Evolutionary conservation across 768 basidiomycete genomes (phyloP).

Genomic region (Phylloporus arenicola): DNA sequence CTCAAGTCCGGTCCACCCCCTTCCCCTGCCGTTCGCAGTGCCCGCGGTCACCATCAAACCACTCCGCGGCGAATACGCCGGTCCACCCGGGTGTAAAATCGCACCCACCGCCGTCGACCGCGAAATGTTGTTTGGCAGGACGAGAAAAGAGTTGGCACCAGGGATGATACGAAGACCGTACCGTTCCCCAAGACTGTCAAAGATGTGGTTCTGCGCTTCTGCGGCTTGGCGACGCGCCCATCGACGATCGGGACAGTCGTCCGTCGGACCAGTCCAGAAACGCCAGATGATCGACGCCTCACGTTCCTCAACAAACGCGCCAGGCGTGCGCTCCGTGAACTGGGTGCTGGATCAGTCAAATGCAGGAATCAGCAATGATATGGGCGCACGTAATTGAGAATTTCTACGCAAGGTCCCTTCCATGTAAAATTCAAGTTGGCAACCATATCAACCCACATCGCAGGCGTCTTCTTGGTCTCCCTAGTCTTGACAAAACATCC

Average conservation of each 20-base stretch:
- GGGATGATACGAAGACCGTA: conserved; percentile 83
- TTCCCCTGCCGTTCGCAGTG: conserved; percentile 16
- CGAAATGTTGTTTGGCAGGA: conserved; percentile 78
- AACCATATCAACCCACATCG: conserved; percentile 74
- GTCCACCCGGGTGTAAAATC: conserved; percentile 64
- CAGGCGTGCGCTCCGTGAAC: conserved; percentile 88
- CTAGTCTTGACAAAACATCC: conserved; percentile 77
- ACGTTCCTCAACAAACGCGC: conserved; percentile 78
- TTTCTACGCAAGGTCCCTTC: conserved; percentile 78
- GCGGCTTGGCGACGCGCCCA: conserved; percentile 87
- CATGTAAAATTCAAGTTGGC: conserved; percentile 72
- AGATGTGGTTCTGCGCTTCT: conserved; percentile 90
- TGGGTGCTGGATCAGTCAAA: conserved; percentile 23
- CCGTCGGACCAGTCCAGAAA: conserved; percentile 59
- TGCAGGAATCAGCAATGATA: background rate
- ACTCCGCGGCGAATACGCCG: conserved; percentile 32
- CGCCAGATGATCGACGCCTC: conserved; percentile 82
- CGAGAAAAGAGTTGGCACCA: conserved; percentile 72
- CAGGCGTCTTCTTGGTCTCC: conserved; percentile 28
- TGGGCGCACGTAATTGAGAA: conserved; percentile 65
- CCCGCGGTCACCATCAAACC: conserved; percentile 34
- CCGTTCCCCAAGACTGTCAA: conserved; percentile 79
- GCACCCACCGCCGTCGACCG: conserved; percentile 79
- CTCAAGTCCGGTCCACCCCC: background rate
- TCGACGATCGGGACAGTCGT: conserved; percentile 53